Base-by-base conservation (phyloP, 768 basidiomycete species). In the Flagelloscypha sp. region DNA sequence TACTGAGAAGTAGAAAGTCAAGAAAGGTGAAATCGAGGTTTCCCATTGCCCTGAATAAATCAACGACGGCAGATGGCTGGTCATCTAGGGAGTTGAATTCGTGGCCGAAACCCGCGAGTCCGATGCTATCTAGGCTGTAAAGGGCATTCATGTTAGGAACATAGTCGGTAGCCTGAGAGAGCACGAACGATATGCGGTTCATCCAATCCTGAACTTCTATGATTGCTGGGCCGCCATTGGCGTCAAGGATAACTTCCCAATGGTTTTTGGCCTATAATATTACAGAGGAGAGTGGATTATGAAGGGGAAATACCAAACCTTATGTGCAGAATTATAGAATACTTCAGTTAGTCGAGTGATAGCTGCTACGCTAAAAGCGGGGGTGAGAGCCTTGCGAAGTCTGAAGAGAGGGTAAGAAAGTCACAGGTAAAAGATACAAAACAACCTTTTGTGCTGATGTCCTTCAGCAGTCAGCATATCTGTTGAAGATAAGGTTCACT, bases 151-250 rank as follows among this genome's bases (percentile, higher is more conserved):
- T n/a, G n/a, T n/a, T n/a, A n/a, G n/a, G n/a, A n/a, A n/a, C n/a
- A 32, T 9, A 30, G 30, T 8, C 7, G 5, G 0, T 4, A 7
- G 3, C 5, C 21, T 3, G 20, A 13, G 5, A 22, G 8, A 12
- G 9, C n/a, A 33, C 54, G 11, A 41, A 62, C 62, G 65, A 61
- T 15, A 66, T 52, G 22, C 47, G 52, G 37, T 65, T 67, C 64
- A 65, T 66, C 68, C 72, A 74, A 28, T 44, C 52, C 40, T 74
- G 66, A 10, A 74, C 69, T 27, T 74, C 68, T 20, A 74, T 65
- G 5, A 63, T 23, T 0, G 55, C 49, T 17, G 56, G 50, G 2
- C 45, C 52, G 6, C 35, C 41, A 22, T 40, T 27, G 1, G n/a
- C n/a, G n/a, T 58, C 64, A 24, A 62, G 51, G 17, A 40, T 42